Evolutionary conservation across 805 yeast genomes (phyloP), one percentile per base, ranked within the genome.

Genomic region (Metschnikowia lunata): DNA sequence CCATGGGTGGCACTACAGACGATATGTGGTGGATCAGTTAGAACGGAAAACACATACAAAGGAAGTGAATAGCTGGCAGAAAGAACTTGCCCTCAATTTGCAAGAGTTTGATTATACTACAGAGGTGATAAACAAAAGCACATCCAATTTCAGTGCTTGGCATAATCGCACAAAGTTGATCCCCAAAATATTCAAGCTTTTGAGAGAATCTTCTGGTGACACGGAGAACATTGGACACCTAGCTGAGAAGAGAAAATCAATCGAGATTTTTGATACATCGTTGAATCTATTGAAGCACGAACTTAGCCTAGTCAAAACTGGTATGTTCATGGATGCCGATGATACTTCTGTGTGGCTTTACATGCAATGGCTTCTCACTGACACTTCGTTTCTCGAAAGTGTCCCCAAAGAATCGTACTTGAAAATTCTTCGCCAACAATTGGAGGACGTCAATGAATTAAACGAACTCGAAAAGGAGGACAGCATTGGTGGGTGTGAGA

Each of bases 81-180:
- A 34, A 7, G 37, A 34, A n/a, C 57, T 74, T 30, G 59, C 54
- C n/a, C 50, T 69, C 14, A 56, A 69, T 42, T 55, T 64, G 28
- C 50, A 64, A 6, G 98, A 91, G 62, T 81, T 88, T 54, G 74
- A 75, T 26, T 91, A 80, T 63, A 88, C 97, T 1, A 84, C 91
- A 0, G 64, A 68, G 40, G 85, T 83, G 68, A 88, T 93, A 55
- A 85, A 85, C 55, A 76, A 74, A 43, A 86, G 93, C 62, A 88
- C 90, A 46, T 86, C 97, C 32, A 93, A 93, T 63, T 93, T 85
- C 57, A 87, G 96, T 2, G 98, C 99, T 6, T 89, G 96, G 95
- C 97, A 91, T 62, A 87, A 88, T 61, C 72, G 98, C 50, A 76
- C 88, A 1, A 81, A 79, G 45, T 65, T 90, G 47, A 74, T 91